Evolutionary conservation across 768 basidiomycete species (phyloP), one percentile per base, ranked within the genome.

Genomic region (Lentinula lateritia): DNA sequence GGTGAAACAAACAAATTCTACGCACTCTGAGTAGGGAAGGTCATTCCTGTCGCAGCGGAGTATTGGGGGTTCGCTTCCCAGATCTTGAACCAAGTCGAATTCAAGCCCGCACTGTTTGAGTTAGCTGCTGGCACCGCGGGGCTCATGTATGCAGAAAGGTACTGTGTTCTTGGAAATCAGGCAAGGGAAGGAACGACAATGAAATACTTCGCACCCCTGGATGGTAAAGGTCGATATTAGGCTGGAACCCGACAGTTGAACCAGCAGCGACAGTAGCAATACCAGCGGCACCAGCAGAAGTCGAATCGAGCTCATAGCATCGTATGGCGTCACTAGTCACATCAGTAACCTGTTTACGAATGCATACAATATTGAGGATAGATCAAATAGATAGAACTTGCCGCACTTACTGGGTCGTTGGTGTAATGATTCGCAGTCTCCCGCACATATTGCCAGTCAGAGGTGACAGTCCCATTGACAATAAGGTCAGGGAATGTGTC

Each of bases 31-130:
- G 74, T 73, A 55, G 67, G 65, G 48, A 74, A 74, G 12, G 68
- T 63, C 18, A 74, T 63, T 36, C 72, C 73, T 7, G 72, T 73
- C 50, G 68, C 70, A 23, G 72, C 32, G 3, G 70, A 67, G 61
- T 64, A 75, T 16, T 62, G 63, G n/a, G 74, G 74, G 9, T 71
- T 61, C 70, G 72, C 73, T 65, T 80, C 73, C 73, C 75, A 78
- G 52, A 78, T 73, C 71, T 79, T 78, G 71, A 78, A 78, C 74
- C 77, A 80, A 15, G 75, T 78, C 61, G 70, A 73, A n/a, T 74
- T 75, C 7, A 74, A 70, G 7, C 77, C 80, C n/a, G 78, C 80
- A 35, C 61, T 67, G 60, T 70, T 70, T 45, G 73, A 75, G 61
- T 75, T 74, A 50, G 73, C 72, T 16, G 72, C 70, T 28, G 73